Evolutionary conservation across 2,329 filamentous ascomycete genomes (phyloP), one percentile per base, ranked within the genome.

Genomic region (Bipolaris cookei): DNA sequence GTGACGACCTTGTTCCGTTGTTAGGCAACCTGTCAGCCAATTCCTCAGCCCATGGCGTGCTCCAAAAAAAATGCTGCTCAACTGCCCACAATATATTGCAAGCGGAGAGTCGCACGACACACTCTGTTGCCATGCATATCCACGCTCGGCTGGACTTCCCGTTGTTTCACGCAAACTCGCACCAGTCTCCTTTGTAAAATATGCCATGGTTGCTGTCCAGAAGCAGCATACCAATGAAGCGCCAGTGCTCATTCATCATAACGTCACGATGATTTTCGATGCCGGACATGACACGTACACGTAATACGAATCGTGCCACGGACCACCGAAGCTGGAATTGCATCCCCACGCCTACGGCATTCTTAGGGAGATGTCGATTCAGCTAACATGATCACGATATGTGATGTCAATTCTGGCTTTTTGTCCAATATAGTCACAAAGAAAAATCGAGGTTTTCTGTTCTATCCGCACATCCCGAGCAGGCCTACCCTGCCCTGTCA

Each of bases 331-430:
- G 16, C 32, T 44, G 46, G 14, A 57, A 55, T 56, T 32, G 54
- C 58, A 61, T 67, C 64, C 43, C 66, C 66, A 67, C 66, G 57
- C 48, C 18, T 43, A 65, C 63, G 60, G 61, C 52, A 64, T 59
- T 63, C 51, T 42, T 32, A 39, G 25, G 23, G 14, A 37, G 35
- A 30, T 46, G n/a, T 38, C 51, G 51, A 32, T 39, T 58, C 49
- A 32, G 54, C 49, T 45, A 42, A 14, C 34, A 46, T 39, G 52
- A 65, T 63, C 63, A 62, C 63, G 61, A 67, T 67, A 42, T 47
- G 62, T 70, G 65, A 69, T 63, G 67, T 70, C 65, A 68, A 42
- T 14, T 35, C 45, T 43, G 38, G 18, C 18, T 43, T 39, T 51
- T 37, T 28, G 25, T 56, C 39, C 25, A 46, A 55, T 54, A 32